These are phyloP conservation scores for Fomitiporia mediterranea DNA, from an alignment of 1,284 basidiomycete species.

Conservation along the genomic window DNA sequence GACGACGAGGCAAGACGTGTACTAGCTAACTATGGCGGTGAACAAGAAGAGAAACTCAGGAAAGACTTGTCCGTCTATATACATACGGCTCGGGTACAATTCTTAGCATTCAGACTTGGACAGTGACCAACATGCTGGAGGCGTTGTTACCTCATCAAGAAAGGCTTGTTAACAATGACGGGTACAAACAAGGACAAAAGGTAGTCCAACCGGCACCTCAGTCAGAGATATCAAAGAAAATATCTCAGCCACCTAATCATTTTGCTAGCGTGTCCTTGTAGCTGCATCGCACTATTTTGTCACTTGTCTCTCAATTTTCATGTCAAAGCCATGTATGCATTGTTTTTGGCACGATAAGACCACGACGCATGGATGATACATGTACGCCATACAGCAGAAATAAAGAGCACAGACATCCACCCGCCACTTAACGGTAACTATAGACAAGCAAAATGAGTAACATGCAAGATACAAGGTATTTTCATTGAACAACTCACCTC, in stretches of 20 bases:
- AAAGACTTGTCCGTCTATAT: neutral
- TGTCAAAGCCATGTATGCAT: conserved; percentile 29
- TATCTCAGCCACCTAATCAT: too few species aligned
- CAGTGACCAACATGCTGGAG: neutral
- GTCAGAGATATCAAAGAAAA: too few species aligned
- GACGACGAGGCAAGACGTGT: neutral
- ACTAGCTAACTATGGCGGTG: neutral
- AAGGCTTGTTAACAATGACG: too few species aligned
- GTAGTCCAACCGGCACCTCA: too few species aligned
- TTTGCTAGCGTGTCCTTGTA: too few species aligned
- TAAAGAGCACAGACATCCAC: conserved; percentile 31
- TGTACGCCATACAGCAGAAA: conserved; percentile 37
- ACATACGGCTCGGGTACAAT: neutral
- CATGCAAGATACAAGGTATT: neutral
- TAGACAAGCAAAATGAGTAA: conserved; percentile 9
- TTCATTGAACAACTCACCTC: conserved; percentile 53
- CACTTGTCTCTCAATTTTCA: too few species aligned
- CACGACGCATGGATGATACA: conserved; percentile 33
- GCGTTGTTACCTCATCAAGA: too few species aligned
- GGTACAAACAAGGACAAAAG: too few species aligned
- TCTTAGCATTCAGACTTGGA: neutral
- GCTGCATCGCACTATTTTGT: too few species aligned
- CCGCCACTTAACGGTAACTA: conserved; percentile 79
- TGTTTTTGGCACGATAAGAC: conserved; percentile 42
- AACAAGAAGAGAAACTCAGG: neutral